Percentiles rank a stretch among this genome's conserved stretches.
Evolutionary conservation across 345 rosid species (phyloP).

Genomic region (Turnera subulata): DNA sequence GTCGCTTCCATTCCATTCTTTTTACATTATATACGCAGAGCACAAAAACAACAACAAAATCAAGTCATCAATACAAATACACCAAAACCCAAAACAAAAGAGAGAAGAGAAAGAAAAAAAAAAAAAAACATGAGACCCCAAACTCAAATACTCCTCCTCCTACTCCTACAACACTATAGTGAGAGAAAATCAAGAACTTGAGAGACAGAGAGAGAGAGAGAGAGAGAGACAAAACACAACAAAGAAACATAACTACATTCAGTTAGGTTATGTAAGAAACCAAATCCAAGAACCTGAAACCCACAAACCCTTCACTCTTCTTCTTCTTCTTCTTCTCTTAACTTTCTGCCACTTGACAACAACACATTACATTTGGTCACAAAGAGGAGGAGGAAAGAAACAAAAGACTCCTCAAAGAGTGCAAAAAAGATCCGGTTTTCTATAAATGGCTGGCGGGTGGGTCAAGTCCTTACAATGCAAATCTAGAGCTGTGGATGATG

Average conservation of each 20-base stretch:
- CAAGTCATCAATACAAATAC: background rate
- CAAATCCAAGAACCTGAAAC: background rate
- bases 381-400: background rate
- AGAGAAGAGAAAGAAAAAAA: background rate
- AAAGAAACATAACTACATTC: background rate
- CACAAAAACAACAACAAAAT: background rate
- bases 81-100: background rate
- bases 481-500: conserved; percentile 89
- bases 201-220: conserved; percentile 2
- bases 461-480: conserved; percentile 89
- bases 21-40: too few relatives aligned
- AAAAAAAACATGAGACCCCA: background rate
- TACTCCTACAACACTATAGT: background rate
- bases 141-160: conserved; percentile 1
- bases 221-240: background rate
- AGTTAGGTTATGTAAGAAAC: too few relatives aligned
- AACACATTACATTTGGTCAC: background rate
- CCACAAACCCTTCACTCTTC: background rate
- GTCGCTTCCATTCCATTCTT: conserved; percentile 12
- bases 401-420: background rate
- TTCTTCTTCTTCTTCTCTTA: background rate
- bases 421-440: conserved; percentile 6
- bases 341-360: background rate
- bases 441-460: conserved; percentile 75
- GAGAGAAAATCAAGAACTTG: conserved; percentile 16